These are phyloP conservation scores for Pythium aphanidermatum DNA, from an alignment of 352 stramenopile genomes.

Conservation along the genomic window DNA sequence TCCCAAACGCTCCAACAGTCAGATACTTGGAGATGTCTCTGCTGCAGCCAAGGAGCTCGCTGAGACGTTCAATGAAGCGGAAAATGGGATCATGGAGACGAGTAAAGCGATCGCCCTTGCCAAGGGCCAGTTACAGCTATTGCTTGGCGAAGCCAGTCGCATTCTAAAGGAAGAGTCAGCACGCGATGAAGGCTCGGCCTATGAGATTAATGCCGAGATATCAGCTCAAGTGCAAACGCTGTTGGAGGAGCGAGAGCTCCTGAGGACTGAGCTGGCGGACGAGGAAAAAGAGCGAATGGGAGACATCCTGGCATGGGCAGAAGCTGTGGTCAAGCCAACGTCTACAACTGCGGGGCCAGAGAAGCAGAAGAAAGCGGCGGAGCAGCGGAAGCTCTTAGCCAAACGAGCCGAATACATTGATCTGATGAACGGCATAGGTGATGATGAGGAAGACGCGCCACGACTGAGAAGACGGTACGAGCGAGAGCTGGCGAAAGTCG, in stretches of 20 bases:
- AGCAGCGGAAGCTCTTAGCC: conserved; percentile 54
- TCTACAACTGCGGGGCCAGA: conserved; percentile 16
- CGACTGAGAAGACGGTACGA: conserved; percentile 43
- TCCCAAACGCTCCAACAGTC: conserved; percentile 3
- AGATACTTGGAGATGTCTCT: conserved; percentile 18
- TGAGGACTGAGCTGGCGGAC: conserved; percentile 28
- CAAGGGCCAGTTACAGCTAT: conserved; percentile 36
- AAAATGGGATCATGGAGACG: conserved; percentile 28
- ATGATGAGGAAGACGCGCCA: conserved; percentile 8
- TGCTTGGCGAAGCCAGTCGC: conserved; percentile 35
- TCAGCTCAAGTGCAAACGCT: conserved; percentile 24
- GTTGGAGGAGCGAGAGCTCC: conserved; percentile 21
- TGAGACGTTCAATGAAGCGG: conserved; percentile 43
- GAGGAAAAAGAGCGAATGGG: conserved; percentile 23
- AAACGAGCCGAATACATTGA: conserved; percentile 44
- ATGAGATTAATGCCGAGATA: conserved; percentile 19
- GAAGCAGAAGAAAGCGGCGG: conserved; percentile 29
- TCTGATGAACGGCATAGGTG: conserved; percentile 21
- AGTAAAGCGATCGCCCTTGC: conserved; percentile 34
- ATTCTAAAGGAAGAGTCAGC: conserved; percentile 25
- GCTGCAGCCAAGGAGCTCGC: conserved; percentile 39
- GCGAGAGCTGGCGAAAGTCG: conserved; percentile 51
- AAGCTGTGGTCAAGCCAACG: conserved; percentile 14
- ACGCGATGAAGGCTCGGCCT: conserved; percentile 6
- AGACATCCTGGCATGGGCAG: conserved; percentile 35